These are phyloP conservation scores for Carex cristatella DNA, from an alignment of 176 grass and related monocot genomes.

Conservation along the genomic window DNA sequence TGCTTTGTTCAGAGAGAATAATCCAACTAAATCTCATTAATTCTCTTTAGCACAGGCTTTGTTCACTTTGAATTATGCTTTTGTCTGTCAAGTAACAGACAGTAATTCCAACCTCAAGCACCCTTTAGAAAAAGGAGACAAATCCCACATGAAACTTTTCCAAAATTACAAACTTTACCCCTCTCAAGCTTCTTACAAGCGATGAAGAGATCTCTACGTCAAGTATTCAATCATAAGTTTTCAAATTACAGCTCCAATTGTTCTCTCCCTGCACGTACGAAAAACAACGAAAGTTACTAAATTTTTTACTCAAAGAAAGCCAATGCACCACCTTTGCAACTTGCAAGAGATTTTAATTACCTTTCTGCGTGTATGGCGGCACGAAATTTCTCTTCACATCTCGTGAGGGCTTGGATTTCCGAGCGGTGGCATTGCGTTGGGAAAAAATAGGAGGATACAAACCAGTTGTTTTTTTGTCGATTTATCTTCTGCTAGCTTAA, in stretches of 20 bases:
- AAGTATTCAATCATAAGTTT: neutral
- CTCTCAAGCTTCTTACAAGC: conserved; percentile 16
- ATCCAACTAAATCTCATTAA: neutral
- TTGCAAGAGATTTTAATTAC: neutral
- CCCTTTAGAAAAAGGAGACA: conserved; percentile 23
- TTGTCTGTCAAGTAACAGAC: conserved; percentile 10
- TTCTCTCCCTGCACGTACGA: neutral
- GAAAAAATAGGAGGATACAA: neutral
- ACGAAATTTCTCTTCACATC: conserved; percentile 7
- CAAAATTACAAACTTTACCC: conserved; percentile 3
- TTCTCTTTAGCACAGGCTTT: neutral
- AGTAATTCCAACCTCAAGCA: conserved; percentile 9
- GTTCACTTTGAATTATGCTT: conserved; percentile 17
- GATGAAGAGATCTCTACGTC: neutral
- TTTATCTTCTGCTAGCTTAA: conserved; percentile 14
- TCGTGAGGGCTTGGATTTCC: conserved; percentile 14
- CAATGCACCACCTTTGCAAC: neutral
- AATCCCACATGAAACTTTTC: conserved; percentile 20
- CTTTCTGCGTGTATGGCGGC: neutral
- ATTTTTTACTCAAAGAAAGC: neutral
- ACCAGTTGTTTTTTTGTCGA: conserved; percentile 2
- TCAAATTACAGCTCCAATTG: conserved; percentile 4
- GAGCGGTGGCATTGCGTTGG: conserved; percentile 14
- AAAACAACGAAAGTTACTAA: neutral
- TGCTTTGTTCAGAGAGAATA: neutral